Evolutionary conservation across 257 asterid genomes (phyloP), one percentile per base, ranked within the genome.

Genomic region (Datura wrightii): DNA sequence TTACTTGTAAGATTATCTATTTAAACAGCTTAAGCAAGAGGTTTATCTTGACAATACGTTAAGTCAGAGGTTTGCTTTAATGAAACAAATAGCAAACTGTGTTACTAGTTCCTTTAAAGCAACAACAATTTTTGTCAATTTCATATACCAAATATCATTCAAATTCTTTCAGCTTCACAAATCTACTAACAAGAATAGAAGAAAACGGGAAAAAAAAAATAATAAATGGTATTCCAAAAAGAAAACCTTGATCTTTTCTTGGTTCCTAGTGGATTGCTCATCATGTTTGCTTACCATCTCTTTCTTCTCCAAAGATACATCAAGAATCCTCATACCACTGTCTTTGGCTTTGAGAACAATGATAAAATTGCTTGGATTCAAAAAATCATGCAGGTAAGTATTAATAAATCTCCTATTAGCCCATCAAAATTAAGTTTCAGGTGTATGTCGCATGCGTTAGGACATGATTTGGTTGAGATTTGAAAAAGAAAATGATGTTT

Each of bases 311-410:
- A 84, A 5, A 84, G 83, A 84, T 84, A 56, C 63, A 10, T 46
- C 24, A 50, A 67, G 7, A 50, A 65, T 72, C 66, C 67, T 18
- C 52, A 66, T 34, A 65, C 85, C 52, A 83, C 85, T 0, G 67
- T 83, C 37, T 36, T 83, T 42, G 80, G 65, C 39, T 83, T 65
- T 48, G 80, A 83, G 67, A 83, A 83, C 63, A 39, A 83, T 83
- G 79, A 67, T 44, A 66, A 83, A 56, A 60, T 19, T 34, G 83
- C 87, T 56, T 85, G 87, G 87, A 63, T 85, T 42, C 56, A 18
- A 82, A 85, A 78, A 52, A 2, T 78, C 31, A 78, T 78, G 82
- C 63, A 78, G 16, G 63, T 78, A 14, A 50, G 46, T 76, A 76
- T 4, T 31, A 19, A 74, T 19, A 10, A 24, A 74, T 72, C 80